Percentiles rank a stretch among this genome's conserved stretches.
Evolutionary conservation across 2,329 filamentous ascomycete species (phyloP).

Genomic region (Colletotrichum sansevieriae): DNA sequence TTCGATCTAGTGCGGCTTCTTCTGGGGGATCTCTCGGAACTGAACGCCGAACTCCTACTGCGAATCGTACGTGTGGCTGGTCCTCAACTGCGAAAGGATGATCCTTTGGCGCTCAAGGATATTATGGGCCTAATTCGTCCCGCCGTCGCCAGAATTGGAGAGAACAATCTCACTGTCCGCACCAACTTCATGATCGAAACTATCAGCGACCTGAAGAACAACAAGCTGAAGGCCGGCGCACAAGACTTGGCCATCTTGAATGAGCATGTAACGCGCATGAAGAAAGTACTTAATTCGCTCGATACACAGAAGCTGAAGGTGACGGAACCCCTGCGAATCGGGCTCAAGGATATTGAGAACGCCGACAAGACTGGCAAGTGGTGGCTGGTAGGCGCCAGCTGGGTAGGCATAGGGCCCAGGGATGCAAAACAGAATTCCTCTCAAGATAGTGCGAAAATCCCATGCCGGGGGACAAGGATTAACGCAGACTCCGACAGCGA

Average conservation of each 20-base stretch:
- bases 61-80: conserved; percentile 87
- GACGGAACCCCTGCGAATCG: conserved; percentile 84
- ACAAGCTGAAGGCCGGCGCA: conserved; percentile 82
- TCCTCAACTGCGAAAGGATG: conserved; percentile 86
- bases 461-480: conserved; percentile 12
- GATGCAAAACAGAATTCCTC: conserved; percentile 20
- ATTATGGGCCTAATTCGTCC: conserved; percentile 85
- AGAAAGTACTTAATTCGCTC: conserved; percentile 85
- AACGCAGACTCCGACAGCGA: conserved; percentile 47
- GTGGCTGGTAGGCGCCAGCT: conserved; percentile 99
- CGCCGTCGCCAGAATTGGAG: conserved; percentile 75
- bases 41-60: conserved; percentile 89
- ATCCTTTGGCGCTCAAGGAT: conserved; percentile 88
- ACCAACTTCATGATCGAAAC: conserved; percentile 99
- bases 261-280: conserved; percentile 89
- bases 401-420: conserved; percentile 62
- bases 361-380: conserved; percentile 93
- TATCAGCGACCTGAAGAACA: conserved; percentile 95
- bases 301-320: conserved; percentile 77
- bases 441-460: neutral
- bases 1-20: conserved; percentile 92
- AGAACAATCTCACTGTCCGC: conserved; percentile 81
- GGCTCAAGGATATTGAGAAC: conserved; percentile 84
- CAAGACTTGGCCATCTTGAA: conserved; percentile 79
- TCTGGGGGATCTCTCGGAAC: conserved; percentile 80